Evolutionary conservation across 768 basidiomycete genomes (phyloP), one percentile per base, ranked within the genome.

Genomic region (Pulveroboletus sp.): DNA sequence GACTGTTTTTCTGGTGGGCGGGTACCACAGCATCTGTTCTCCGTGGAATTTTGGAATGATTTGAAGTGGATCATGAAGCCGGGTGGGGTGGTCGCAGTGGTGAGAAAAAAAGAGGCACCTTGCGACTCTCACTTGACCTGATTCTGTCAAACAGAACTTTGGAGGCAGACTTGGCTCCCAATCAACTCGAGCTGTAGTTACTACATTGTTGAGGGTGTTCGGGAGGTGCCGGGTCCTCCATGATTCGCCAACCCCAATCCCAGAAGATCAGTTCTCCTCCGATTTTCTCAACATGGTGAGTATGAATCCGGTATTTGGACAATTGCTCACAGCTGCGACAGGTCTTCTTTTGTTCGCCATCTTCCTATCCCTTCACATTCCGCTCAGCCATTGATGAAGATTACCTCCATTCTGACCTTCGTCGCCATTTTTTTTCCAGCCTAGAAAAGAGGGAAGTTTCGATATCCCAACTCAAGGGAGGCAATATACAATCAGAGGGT

Each of bases 1-100:
- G 94, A 95, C 59, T 90, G 89, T 61, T 97, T 96, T 65, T 92
- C 93, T 8, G 95, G 94, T 8, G 95, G 95, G 3, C 82, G 81
- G n/a, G 83, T 97, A 3, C 93, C 95, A 0, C 73, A 82, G 33
- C 85, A 91, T 60, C 71, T 97, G 45, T 97, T 87, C 69, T 89
- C 93, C 0, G 36, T 78, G 28, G 85, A 93, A 57, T 94, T 94
- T 63, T 95, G 91, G 89, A 56, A 73, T 21, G 82, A 83, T 46
- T 62, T 95, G 45, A 84, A 80, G 58, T 59, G 65, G 2, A 63
- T 84, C 17, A 77, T 95, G 67, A 74, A 78, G 11, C 72, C 79
- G 3, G 81, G 89, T 41, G 94, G 87, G 3, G 73, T 93, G 14
- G 66, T 95, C 12, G 91, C 83, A 17, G 83, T 96, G 57, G 93